phyloP scores from a whole-genome alignment of 1,284 basidiomycete species.

The Sphagnurus paluster region DNA sequence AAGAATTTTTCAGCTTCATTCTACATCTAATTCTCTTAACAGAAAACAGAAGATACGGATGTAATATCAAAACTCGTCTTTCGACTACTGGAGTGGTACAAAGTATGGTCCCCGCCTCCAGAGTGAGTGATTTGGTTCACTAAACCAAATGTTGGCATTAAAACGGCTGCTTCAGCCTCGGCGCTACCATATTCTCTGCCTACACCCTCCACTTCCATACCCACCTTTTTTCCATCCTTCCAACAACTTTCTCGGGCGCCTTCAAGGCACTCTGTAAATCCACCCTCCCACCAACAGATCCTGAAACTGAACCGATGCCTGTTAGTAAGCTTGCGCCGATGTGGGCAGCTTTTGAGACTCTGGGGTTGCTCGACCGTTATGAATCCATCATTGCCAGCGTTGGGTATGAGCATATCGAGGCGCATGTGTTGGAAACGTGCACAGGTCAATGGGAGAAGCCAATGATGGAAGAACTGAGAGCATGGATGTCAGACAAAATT shows the following conservation, averaged over 20 bases:
- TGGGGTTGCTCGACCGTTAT: conserved; percentile 84
- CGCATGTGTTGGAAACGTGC: conserved; percentile 66
- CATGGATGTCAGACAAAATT: conserved; percentile 78
- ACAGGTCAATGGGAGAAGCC: conserved; percentile 68
- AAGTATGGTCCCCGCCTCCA: conserved; percentile 58
- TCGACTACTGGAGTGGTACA: conserved; percentile 65
- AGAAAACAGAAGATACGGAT: conserved; percentile 49
- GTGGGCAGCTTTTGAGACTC: conserved; percentile 68
- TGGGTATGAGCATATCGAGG: conserved; percentile 83
- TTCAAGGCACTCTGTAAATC: conserved; percentile 64
- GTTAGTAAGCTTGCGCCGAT: conserved; percentile 33
- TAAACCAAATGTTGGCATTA: conserved; percentile 1
- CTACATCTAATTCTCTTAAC: conserved; percentile 11
- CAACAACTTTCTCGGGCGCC: conserved; percentile 60
- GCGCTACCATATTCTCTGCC: conserved; percentile 54
- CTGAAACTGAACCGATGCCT: conserved; percentile 24
- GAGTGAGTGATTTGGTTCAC: conserved; percentile 42
- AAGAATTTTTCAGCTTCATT: neutral
- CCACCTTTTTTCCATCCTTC: conserved; percentile 65
- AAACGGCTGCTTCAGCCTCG: conserved; percentile 46
- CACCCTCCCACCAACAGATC: conserved; percentile 47
- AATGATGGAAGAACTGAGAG: conserved; percentile 60
- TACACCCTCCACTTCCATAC: conserved; percentile 72
- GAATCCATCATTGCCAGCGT: conserved; percentile 82
- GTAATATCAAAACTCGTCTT: conserved; percentile 53